Conservation (phyloP, 495 filamentous ascomycete species). For the Aspergillus cristatus region DNA sequence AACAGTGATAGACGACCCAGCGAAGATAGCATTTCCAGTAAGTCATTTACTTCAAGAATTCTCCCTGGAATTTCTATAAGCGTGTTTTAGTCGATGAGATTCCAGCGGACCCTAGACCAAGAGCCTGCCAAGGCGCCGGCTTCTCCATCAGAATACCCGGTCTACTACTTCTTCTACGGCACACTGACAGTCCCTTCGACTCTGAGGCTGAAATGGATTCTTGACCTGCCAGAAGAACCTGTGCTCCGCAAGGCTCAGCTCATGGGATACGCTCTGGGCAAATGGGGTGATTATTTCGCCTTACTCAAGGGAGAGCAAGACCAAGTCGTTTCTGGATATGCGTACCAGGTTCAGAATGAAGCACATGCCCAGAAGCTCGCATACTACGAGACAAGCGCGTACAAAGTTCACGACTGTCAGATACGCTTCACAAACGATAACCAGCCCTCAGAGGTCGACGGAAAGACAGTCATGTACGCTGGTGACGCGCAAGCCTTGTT, state of each 20-base stretch:
- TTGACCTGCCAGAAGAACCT: slow-evolving; percentile 12
- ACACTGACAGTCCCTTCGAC: slow-evolving; percentile 7
- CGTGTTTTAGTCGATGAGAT: too few relatives aligned
- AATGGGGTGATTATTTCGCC: slow-evolving; percentile 17
- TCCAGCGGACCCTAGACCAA: too few relatives aligned
- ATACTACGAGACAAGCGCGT: slow-evolving; percentile 14
- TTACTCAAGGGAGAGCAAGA: slow-evolving; percentile 11
- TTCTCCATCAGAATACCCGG: slow-evolving; percentile 6
- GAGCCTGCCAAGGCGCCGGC: too few relatives aligned
- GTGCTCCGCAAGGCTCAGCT: slow-evolving; percentile 10
- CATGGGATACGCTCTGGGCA: slow-evolving; percentile 10
- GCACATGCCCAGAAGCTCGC: slow-evolving; percentile 11
- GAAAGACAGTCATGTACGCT: slow-evolving; percentile 11
- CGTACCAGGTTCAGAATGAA: slow-evolving; percentile 6
- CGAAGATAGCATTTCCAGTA: too few relatives aligned
- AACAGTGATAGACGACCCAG: too few relatives aligned
- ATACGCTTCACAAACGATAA: slow-evolving; percentile 5
- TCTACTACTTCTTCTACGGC: slow-evolving; percentile 19
- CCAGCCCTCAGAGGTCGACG: slow-evolving; percentile 1
- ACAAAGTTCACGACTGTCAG: slow-evolving; percentile 7
- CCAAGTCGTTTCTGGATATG: slow-evolving; percentile 10
- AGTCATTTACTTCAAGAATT: too few relatives aligned
- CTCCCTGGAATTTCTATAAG: too few relatives aligned
- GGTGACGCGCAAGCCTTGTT: slow-evolving; percentile 9
- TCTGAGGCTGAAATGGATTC: slow-evolving; percentile 9